Base-by-base conservation (phyloP, 2,329 filamentous ascomycete genomes). In the Calonectria naviculata region DNA sequence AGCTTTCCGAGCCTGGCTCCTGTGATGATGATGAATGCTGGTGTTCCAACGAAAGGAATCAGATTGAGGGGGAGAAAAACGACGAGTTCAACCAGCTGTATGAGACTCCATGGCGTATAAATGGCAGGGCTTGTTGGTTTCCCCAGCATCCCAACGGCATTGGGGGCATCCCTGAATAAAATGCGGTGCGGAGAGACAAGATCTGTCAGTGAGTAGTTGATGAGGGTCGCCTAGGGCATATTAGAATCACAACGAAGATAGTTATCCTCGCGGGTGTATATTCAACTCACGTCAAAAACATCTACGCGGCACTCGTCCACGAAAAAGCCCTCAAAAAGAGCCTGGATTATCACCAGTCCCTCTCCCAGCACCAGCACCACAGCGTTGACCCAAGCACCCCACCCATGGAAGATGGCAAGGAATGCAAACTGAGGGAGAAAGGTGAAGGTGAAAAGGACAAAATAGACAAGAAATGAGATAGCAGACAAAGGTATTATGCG, bases 391-490 rank as follows among this genome's bases (percentile, higher is more conserved):
- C 95, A 97, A n/a, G 97, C 97, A 34, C 92, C 92, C 70, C 91
- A 89, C 26, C 93, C 93, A 78, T 98, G 95, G 81, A 98, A 98
- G 75, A 98, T 90, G 19, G 93, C 92, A 26, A 99, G 89, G 78
- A 99, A 94, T 1, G 94, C 94, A 67, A 95, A 95, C 81, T 98
- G 94, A 0, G 96, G 96, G 3, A 98, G 84, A 77, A 97, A 98
- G 1, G 94, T 88, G 83, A 97, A 97, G 15, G 94, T 87, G 83
- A 98, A 98, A 24, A 98, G 90, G 24, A 97, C 87, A n/a, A 92
- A 85, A 73, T 98, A 94, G 17, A 98, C 93, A 66, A 97, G 90
- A 17, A 93, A 85, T 0, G 95, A 98, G 15, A 98, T 92, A 17
- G 98, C 85, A 3, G 94, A 90, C 31, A 97, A 88, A 0, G 96